Percentiles rank a stretch among this genome's conserved stretches.
Evolutionary conservation across 768 basidiomycete species (phyloP).

Genomic region (Antrodiella citrinella): DNA sequence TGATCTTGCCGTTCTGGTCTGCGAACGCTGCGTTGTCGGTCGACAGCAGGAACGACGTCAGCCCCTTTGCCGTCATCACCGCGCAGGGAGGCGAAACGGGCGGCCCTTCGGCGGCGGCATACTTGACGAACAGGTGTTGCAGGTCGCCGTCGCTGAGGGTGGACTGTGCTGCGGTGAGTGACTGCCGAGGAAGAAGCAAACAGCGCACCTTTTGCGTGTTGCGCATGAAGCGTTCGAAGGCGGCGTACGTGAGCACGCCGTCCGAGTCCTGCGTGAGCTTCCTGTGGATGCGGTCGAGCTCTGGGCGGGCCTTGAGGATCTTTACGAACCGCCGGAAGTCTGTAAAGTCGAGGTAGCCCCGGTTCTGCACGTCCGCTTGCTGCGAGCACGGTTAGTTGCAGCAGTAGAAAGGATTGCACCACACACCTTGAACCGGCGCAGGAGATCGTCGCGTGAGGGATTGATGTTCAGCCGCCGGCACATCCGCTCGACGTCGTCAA

Average conservation of each 20-base stretch:
- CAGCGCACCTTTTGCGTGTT: conserved; percentile 41
- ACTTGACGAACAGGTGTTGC: conserved; percentile 30
- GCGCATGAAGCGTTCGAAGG: conserved; percentile 46
- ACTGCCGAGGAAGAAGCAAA: conserved; percentile 16
- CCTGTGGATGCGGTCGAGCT: conserved; percentile 61
- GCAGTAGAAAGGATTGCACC: not conserved
- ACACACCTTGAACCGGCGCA: conserved; percentile 49
- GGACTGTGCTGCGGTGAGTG: conserved; percentile 19
- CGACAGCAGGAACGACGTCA: conserved; percentile 76
- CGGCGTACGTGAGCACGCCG: conserved; percentile 27
- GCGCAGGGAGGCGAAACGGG: conserved; percentile 1
- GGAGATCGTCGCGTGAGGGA: conserved; percentile 42
- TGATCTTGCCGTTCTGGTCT: conserved; percentile 43
- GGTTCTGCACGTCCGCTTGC: conserved; percentile 53
- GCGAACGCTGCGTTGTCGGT: conserved; percentile 60
- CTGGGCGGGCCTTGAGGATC: conserved; percentile 75
- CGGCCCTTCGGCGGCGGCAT: conserved; percentile 16
- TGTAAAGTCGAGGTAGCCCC: conserved; percentile 61
- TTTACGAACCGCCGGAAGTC: conserved; percentile 82
- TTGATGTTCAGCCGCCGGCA: conserved; percentile 67
- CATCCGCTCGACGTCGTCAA: conserved; percentile 64
- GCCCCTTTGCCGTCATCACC: conserved; percentile 46
- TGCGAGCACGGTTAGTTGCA: conserved; percentile 18
- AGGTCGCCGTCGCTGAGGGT: conserved; percentile 22
- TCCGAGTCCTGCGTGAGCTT: conserved; percentile 22